Evolutionary conservation across 225 moss, liverwort and hornwort genomes (phyloP).

Genomic region (Sphagnum tenellum): DNA sequence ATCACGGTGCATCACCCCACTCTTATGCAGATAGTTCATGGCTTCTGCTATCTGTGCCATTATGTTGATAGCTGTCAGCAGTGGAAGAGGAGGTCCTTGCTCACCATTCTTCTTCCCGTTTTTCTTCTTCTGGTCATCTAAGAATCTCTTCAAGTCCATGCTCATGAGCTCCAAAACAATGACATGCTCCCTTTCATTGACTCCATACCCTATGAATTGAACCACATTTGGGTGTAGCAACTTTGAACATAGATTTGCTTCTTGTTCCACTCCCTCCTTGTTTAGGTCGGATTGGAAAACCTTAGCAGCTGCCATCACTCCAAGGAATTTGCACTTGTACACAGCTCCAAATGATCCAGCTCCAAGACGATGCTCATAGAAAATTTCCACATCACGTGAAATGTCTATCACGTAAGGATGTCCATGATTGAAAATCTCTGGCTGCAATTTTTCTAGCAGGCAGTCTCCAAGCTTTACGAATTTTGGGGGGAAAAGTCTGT

Average conservation of each 20-base stretch:
- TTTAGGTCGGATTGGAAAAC: constrained; percentile 13
- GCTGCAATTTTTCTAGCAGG: too few species aligned
- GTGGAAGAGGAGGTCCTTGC: constrained; percentile 11
- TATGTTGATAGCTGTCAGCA: constrained; percentile 26
- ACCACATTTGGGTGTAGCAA: constrained; percentile 38
- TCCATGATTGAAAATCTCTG: too few species aligned
- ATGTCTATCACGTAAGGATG: too few species aligned
- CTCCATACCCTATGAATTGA: constrained; percentile 36
- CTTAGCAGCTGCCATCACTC: constrained; percentile 26
- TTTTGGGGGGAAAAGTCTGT: too few species aligned
- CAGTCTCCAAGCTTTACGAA: too few species aligned
- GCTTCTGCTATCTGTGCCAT: constrained; percentile 29
- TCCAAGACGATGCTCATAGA: constrained; percentile 13
- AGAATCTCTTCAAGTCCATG: constrained; percentile 17
- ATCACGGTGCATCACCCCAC: constrained; percentile 22
- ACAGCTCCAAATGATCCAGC: constrained; percentile 25
- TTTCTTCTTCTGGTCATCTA: constrained; percentile 10
- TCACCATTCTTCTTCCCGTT: constrained; percentile 1
- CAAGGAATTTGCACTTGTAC: constrained; percentile 40
- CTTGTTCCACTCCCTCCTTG: constrained; percentile 17
- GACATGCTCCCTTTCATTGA: constrained; percentile 17
- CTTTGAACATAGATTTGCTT: constrained; percentile 14
- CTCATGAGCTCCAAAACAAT: constrained; percentile 27
- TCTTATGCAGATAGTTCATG: constrained; percentile 43
- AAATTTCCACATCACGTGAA: constrained; percentile 13